A percentile compares a stretch with the other conserved stretches of the same genome.
Conservation (phyloP, 1,284 basidiomycete genomes). For the Cutaneotrichosporon cavernicola region DNA sequence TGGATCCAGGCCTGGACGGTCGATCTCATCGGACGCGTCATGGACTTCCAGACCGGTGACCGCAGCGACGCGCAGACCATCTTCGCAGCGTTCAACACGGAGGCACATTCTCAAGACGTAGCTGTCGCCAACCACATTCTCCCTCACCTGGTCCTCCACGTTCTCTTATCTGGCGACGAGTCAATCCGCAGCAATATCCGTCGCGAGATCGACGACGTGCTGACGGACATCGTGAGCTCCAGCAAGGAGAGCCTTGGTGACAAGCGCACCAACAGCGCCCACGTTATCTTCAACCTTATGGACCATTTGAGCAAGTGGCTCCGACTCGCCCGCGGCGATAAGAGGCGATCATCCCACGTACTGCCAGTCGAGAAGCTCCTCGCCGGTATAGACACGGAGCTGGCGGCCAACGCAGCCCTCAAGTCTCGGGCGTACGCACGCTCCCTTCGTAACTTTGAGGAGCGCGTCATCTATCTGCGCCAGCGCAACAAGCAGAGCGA, state of each 20-base stretch:
- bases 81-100: conserved; percentile 76
- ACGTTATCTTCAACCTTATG: conserved; percentile 90
- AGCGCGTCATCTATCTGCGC: conserved; percentile 62
- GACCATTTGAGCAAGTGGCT: conserved; percentile 95
- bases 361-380: conserved; percentile 69
- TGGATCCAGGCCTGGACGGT: conserved; percentile 92
- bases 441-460: conserved; percentile 92
- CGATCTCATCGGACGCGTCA: conserved; percentile 70
- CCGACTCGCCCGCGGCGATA: conserved; percentile 57
- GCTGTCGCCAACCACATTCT: conserved; percentile 85
- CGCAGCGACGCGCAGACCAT: conserved; percentile 56
- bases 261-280: conserved; percentile 80
- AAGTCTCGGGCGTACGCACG: conserved; percentile 92
- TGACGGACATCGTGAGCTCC: conserved; percentile 79
- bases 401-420: conserved; percentile 91
- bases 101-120: conserved; percentile 83
- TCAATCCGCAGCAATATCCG: conserved; percentile 67
- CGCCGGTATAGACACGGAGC: conserved; percentile 76
- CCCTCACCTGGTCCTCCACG: conserved; percentile 86
- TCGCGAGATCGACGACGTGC: conserved; percentile 73
- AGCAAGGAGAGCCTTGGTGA: conserved; percentile 64
- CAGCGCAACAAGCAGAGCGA: conserved; percentile 53
- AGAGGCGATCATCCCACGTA: conserved; percentile 39
- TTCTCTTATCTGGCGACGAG: conserved; percentile 72
- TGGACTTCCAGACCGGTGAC: conserved; percentile 22